Conservation (phyloP, 2,329 filamentous ascomycete genomes). For the Ophiostoma populinum region DNA sequence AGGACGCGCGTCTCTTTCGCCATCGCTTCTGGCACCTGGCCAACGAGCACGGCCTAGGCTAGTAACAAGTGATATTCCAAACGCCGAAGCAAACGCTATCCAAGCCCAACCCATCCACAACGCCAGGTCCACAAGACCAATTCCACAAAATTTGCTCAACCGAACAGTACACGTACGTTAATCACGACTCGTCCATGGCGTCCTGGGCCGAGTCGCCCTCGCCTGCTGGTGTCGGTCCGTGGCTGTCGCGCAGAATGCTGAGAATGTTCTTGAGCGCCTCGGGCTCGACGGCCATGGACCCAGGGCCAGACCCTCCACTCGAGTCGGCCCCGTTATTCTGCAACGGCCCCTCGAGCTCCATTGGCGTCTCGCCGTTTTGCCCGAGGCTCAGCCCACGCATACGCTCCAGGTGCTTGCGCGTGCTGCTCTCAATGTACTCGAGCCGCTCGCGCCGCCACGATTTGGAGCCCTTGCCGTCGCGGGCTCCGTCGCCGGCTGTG, state of each 20-base stretch:
- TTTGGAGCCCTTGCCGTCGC: conserved; percentile 19
- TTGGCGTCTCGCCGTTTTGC: conserved; percentile 40
- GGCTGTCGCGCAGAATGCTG: conserved; percentile 9
- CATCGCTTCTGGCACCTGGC: conserved; percentile 35
- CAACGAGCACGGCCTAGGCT: conserved; percentile 21
- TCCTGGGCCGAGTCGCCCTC: conserved; percentile 5
- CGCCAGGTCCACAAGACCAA: neutral
- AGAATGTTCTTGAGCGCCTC: conserved; percentile 11
- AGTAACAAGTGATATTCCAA: too few relatives aligned
- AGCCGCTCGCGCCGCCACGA: conserved; percentile 54
- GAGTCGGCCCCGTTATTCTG: conserved; percentile 15
- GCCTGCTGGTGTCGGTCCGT: conserved; percentile 1
- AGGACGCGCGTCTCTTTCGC: conserved; percentile 22
- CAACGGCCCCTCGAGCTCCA: conserved; percentile 29
- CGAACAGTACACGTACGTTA: neutral
- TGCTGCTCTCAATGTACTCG: conserved; percentile 70
- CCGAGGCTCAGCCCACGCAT: conserved; percentile 50
- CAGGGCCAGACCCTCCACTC: conserved; percentile 20
- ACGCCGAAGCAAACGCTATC: neutral
- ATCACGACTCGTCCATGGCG: conserved; percentile 16
- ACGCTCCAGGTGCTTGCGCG: conserved; percentile 57
- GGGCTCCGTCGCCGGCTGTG: conserved; percentile 5
- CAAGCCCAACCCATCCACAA: neutral
- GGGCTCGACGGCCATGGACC: conserved; percentile 28
- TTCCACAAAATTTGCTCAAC: neutral